These are phyloP conservation scores for Phytophthora sansomeana DNA, from an alignment of 352 stramenopile species.

Conservation along the genomic window DNA sequence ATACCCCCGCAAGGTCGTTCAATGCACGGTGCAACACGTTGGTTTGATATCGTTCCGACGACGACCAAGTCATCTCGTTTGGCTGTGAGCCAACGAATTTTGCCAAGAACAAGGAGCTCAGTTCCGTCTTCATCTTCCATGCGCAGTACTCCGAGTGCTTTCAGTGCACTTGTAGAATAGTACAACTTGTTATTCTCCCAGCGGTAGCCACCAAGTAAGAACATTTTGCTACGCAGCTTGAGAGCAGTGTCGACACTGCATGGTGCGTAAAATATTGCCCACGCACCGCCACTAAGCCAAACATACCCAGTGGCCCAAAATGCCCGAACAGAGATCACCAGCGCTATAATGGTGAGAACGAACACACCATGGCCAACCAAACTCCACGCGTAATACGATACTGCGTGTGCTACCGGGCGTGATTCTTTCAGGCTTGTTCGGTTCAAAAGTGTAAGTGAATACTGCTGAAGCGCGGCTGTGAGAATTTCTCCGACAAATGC, in stretches of 20 bases:
- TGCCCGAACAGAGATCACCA: background rate
- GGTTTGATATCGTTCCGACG: constrained; percentile 6
- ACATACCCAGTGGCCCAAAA: background rate
- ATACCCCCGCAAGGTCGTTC: background rate
- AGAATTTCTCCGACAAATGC: constrained; percentile 11
- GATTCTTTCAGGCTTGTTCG: constrained; percentile 15
- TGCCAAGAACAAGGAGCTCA: constrained; percentile 15
- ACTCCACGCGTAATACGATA: constrained; percentile 28
- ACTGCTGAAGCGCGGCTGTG: constrained; percentile 12
- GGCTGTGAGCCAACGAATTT: constrained; percentile 12
- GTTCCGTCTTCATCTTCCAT: constrained; percentile 10
- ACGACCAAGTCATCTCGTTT: constrained; percentile 3
- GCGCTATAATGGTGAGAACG: constrained; percentile 7
- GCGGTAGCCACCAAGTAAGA: constrained; percentile 7
- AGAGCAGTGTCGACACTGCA: constrained; percentile 21
- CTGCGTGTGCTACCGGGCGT: constrained; percentile 1
- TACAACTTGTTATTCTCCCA: constrained; percentile 6
- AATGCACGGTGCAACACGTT: background rate
- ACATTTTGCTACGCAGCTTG: constrained; percentile 2
- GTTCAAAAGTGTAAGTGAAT: constrained; percentile 18
- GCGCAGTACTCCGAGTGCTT: constrained; percentile 16
- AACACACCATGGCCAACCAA: constrained; percentile 23
- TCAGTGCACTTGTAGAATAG: constrained; percentile 20
- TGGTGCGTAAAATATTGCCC: background rate
- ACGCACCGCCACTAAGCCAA: background rate